These are phyloP conservation scores for Teunomyces funiuensis DNA, from an alignment of 805 yeast genomes.

Conservation along the genomic window DNA sequence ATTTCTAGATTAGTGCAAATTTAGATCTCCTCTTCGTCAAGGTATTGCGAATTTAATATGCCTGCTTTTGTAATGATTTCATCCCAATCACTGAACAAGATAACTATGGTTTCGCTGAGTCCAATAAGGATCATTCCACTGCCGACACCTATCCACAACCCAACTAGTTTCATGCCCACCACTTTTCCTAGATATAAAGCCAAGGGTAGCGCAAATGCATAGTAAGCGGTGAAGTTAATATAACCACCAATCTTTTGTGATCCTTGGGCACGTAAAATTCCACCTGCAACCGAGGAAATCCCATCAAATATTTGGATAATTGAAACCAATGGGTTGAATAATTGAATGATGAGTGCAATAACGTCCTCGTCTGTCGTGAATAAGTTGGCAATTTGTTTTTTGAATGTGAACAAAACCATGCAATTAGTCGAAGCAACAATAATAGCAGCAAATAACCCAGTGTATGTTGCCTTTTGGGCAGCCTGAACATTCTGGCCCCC, in stretches of 20 bases:
- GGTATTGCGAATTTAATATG: conserved; percentile 2
- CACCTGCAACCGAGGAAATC: conserved; percentile 68
- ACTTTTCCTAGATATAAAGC: conserved; percentile 55
- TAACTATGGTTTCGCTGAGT: conserved; percentile 45
- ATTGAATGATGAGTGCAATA: conserved; percentile 45
- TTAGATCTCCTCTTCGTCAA: background rate
- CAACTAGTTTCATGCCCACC: conserved; percentile 49
- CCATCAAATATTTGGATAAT: conserved; percentile 69
- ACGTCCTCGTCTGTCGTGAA: conserved; percentile 67
- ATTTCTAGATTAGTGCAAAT: background rate
- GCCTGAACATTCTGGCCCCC: conserved; percentile 42
- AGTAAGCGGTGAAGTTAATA: conserved; percentile 69
- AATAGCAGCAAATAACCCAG: conserved; percentile 32
- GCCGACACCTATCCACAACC: conserved; percentile 76
- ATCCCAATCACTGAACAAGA: conserved; percentile 55
- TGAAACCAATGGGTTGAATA: conserved; percentile 63
- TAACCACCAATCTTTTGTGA: conserved; percentile 71
- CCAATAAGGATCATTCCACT: conserved; percentile 60
- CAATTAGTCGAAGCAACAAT: conserved; percentile 39
- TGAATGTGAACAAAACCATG: conserved; percentile 44
- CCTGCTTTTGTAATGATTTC: conserved; percentile 39
- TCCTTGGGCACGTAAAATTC: conserved; percentile 75
- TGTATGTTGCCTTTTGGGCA: conserved; percentile 35
- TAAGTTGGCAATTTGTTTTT: conserved; percentile 50
- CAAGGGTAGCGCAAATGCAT: conserved; percentile 66